phyloP scores from a whole-genome alignment of 306 rosid species.

The Hylodesmum podocarpum region DNA sequence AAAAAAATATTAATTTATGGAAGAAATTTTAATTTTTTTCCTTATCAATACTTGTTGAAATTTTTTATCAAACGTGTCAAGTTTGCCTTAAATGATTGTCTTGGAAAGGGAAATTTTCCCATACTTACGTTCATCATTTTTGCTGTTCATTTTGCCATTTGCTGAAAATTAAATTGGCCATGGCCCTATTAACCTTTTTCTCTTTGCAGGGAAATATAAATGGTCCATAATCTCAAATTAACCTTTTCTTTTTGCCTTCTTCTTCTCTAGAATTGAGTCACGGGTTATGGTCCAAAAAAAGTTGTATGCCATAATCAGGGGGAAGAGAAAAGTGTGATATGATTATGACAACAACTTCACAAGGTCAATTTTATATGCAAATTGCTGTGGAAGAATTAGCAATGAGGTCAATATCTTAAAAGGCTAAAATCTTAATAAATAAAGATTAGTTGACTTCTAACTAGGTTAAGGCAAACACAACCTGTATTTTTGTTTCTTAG shows the following conservation, averaged over 20 bases:
- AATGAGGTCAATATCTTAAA: slow-evolving; percentile 24
- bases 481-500: slow-evolving; percentile 30
- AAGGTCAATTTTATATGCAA: slow-evolving; percentile 37
- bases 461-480: slow-evolving; percentile 29
- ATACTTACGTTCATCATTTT: neutral
- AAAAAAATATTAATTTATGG: too few relatives aligned
- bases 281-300: slow-evolving; percentile 39
- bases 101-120: slow-evolving; percentile 19
- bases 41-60: too few relatives aligned
- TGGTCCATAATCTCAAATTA: slow-evolving; percentile 39
- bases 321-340: neutral
- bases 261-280: slow-evolving; percentile 30
- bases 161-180: slow-evolving; percentile 25
- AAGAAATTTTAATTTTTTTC: too few relatives aligned
- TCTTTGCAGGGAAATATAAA: slow-evolving; percentile 27
- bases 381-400: slow-evolving; percentile 25
- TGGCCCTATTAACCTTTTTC: slow-evolving; percentile 23
- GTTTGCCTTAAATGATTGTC: neutral
- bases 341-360: slow-evolving; percentile 20
- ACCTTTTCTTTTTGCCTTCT: slow-evolving; percentile 34
- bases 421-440: slow-evolving; percentile 28
- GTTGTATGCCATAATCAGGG: slow-evolving; percentile 26
- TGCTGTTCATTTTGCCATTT: slow-evolving; percentile 10
- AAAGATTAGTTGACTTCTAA: slow-evolving; percentile 37
- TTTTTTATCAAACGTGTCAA: too few relatives aligned